Percentiles rank a stretch among this genome's conserved stretches.
Conservation (phyloP, 2,329 filamentous ascomycete species). For the Fusarium sp. region DNA sequence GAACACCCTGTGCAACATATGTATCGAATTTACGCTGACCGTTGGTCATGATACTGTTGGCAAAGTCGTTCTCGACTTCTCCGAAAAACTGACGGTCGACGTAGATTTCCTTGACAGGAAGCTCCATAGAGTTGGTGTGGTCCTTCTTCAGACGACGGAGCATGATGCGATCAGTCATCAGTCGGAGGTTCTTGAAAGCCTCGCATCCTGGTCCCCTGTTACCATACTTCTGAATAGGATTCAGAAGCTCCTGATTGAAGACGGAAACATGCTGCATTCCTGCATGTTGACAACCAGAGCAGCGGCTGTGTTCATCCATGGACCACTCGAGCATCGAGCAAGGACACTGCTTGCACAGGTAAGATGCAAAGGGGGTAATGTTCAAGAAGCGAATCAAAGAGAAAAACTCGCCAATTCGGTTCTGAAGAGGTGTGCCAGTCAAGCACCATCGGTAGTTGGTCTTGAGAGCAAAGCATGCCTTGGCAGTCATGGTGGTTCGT, state of each 20-base stretch:
- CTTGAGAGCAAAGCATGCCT: conserved; percentile 91
- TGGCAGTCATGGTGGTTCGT: conserved; percentile 89
- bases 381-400: conserved; percentile 93
- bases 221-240: conserved; percentile 77
- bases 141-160: conserved; percentile 93
- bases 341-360: conserved; percentile 88
- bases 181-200: conserved; percentile 84
- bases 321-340: conserved; percentile 89
- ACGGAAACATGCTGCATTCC: conserved; percentile 65
- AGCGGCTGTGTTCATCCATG: conserved; percentile 77
- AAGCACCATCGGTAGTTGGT: conserved; percentile 95
- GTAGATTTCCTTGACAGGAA: conserved; percentile 93
- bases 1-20: conserved; percentile 92
- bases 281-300: conserved; percentile 69
- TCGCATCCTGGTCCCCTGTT: conserved; percentile 71
- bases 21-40: conserved; percentile 91
- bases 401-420: conserved; percentile 97
- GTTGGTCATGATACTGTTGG: conserved; percentile 93
- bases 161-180: conserved; percentile 95
- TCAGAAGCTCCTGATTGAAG: conserved; percentile 95
- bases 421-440: conserved; percentile 94
- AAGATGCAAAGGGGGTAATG: conserved; percentile 88
- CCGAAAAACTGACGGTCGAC: conserved; percentile 97
- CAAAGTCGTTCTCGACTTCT: conserved; percentile 95
- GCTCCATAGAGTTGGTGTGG: conserved; percentile 93